Base-by-base conservation (phyloP, 1,139 yeast genomes). In the Candida tropicalis region DNA sequence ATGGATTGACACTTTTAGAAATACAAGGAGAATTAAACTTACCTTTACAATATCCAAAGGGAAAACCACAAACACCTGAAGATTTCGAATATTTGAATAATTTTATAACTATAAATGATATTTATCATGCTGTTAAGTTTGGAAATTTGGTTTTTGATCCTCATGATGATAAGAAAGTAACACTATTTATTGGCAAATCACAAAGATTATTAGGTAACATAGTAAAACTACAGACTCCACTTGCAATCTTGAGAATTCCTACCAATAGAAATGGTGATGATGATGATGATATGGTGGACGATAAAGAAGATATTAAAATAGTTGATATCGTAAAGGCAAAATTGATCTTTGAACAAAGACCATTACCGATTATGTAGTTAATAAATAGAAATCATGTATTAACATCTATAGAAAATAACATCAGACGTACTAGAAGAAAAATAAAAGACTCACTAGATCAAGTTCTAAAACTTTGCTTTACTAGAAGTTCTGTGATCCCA, bases 21-120 rank as follows among this genome's bases (percentile, higher is more conserved):
- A 84, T 85, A 13, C 93, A 85, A 58, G 93, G 93, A 3, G 87
- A 81, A 28, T 59, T 85, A 35, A 77, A 80, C 43, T 56, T 81
- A 1, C 90, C 90, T 0, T 47, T 55, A 1, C 57, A 56, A 20
- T 65, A 64, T 29, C 77, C 78, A 2, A 24, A 16, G 3, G 48
- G 47, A 3, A 59, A 53, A 17, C 34, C 46, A 31, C 25, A 31
- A 43, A 49, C 55, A 9, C 56, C 55, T 2, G 45, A 41, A 13
- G 58, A 57, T n/a, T 43, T 58, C 22, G 65, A 64, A 45, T 59
- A 57, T 41, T 49, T 54, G 20, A 50, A 49, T 20, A 62, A 58
- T 44, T 69, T 62, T 44, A 60, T 68, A 4, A 65, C 63, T 10
- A 63, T 71, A 1, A 68, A 72, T 29, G 66, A 64, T 0, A 54